phyloP scores from a whole-genome alignment of 139 green algal genomes.

The Chlorella sp. region DNA sequence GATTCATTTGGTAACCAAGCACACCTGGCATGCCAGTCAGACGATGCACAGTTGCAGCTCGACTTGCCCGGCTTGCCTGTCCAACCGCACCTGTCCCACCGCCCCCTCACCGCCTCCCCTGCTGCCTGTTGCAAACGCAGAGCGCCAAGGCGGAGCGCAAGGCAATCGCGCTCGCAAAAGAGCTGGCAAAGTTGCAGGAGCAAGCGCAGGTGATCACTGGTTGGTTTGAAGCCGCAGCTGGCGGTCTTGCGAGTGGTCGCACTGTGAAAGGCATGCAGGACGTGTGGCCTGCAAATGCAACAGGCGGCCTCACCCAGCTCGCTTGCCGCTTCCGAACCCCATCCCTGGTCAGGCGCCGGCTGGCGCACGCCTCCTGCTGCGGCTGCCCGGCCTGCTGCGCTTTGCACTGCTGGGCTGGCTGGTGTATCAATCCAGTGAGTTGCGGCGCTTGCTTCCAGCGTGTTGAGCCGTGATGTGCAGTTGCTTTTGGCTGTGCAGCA shows the following conservation, averaged over 20 bases:
- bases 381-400: constrained; percentile 13
- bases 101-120: neutral
- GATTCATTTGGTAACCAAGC: no score
- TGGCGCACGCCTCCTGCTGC: neutral
- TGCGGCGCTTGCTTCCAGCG: neutral
- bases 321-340: neutral
- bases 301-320: neutral
- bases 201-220: neutral
- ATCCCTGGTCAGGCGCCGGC: neutral
- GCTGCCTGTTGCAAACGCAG: neutral
- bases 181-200: constrained; percentile 11
- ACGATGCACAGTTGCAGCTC: neutral
- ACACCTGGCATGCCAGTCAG: neutral
- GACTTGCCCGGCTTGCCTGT: no score
- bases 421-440: constrained; percentile 1
- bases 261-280: no score
- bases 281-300: neutral
- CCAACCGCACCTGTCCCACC: no score
- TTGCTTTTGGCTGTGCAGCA: neutral
- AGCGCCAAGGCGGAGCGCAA: constrained; percentile 38
- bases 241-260: no score
- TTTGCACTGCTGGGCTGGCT: constrained; percentile 10
- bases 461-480: neutral
- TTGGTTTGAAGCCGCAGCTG: neutral
- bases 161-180: constrained; percentile 30